A percentile compares a stretch with the other conserved stretches of the same genome.
These are phyloP conservation scores for Lichenothelia convexa DNA, from an alignment of 495 filamentous ascomycete genomes.

Conservation along the genomic window DNA sequence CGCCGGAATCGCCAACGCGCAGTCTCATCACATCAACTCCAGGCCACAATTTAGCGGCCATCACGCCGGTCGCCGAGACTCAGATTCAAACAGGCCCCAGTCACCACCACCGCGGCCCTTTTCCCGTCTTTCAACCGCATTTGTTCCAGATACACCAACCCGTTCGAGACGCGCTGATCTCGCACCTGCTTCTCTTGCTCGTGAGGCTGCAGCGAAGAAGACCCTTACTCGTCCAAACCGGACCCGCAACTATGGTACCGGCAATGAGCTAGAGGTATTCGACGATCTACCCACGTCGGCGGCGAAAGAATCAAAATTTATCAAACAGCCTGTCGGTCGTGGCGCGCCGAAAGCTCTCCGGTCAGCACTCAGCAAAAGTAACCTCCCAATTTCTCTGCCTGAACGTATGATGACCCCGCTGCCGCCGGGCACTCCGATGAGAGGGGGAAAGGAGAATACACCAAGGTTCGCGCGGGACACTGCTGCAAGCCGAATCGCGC, in stretches of 20 bases:
- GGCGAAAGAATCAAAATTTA: conserved; percentile 59
- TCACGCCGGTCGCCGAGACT: conserved; percentile 57
- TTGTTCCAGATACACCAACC: conserved; percentile 28
- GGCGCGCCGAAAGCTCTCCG: conserved; percentile 39
- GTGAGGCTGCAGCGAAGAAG: conserved; percentile 40
- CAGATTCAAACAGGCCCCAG: conserved; percentile 37
- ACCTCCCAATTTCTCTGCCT: conserved; percentile 3
- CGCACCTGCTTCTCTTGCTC: conserved; percentile 26
- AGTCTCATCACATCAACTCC: conserved; percentile 55
- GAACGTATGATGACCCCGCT: conserved; percentile 22
- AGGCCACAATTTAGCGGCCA: conserved; percentile 8
- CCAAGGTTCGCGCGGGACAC: conserved; percentile 91
- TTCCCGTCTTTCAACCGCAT: conserved; percentile 31
- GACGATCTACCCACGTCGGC: conserved; percentile 87
- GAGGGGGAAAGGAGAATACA: conserved; percentile 27
- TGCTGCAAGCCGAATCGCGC: conserved; percentile 69
- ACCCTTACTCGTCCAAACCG: conserved; percentile 54
- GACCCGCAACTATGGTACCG: conserved; percentile 72
- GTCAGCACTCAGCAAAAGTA: conserved; percentile 1
- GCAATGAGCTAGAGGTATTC: conserved; percentile 77
- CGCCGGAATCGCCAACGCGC: conserved; percentile 49
- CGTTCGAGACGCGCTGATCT: conserved; percentile 15
- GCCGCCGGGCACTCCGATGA: conserved; percentile 35
- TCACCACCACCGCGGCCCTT: conserved; percentile 29
- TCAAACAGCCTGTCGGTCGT: conserved; percentile 57